Conservation (phyloP, 2,329 filamentous ascomycete species). For the Fusarium illudens region DNA sequence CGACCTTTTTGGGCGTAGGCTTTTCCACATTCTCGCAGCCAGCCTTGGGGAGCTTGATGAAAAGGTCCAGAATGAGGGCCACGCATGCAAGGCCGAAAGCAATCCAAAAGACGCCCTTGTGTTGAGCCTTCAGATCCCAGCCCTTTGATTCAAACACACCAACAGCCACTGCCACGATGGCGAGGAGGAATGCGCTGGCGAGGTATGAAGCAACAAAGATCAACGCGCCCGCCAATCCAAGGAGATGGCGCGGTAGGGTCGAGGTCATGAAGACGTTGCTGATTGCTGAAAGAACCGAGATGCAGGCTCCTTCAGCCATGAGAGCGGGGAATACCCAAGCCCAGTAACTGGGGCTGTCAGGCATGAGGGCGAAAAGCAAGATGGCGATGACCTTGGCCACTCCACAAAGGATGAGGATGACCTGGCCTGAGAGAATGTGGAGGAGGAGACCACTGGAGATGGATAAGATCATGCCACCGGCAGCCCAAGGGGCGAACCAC, state of each 20-base stretch:
- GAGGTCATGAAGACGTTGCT: conserved; percentile 74
- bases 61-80: conserved; percentile 54
- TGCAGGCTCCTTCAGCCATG: conserved; percentile 67
- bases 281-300: conserved; percentile 72
- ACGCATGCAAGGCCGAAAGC: conserved; percentile 60
- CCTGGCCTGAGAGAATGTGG: conserved; percentile 61
- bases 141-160: conserved; percentile 50
- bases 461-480: conserved; percentile 65
- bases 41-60: conserved; percentile 39
- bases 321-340: conserved; percentile 68
- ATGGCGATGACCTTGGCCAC: conserved; percentile 59
- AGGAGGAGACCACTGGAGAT: conserved; percentile 61
- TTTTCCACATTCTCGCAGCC: conserved; percentile 34
- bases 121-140: conserved; percentile 58
- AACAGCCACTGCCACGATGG: conserved; percentile 64
- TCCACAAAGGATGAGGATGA: conserved; percentile 61
- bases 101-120: conserved; percentile 69
- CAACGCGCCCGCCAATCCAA: conserved; percentile 70
- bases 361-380: conserved; percentile 65
- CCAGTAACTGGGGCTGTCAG: conserved; percentile 65
- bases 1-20: conserved; percentile 9
- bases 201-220: conserved; percentile 69
- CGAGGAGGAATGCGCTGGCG: conserved; percentile 69
- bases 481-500: conserved; percentile 66
- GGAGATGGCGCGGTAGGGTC: conserved; percentile 63